Conservation (phyloP, 805 yeast genomes). For the Candida coleopterorum region DNA sequence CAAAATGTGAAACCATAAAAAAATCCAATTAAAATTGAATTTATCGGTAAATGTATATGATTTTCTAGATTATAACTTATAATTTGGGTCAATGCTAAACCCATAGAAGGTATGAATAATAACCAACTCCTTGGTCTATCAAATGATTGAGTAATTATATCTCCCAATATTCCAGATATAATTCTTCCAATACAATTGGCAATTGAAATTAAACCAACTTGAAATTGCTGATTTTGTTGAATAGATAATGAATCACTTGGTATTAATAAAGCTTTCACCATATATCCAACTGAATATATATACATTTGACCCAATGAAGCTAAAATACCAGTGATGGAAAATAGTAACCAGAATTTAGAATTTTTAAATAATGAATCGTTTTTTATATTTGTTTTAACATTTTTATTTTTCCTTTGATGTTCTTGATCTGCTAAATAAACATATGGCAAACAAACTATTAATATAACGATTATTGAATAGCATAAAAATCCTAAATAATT, state of each 20-base stretch:
- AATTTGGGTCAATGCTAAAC: constrained; percentile 48
- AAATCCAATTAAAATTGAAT: constrained; percentile 58
- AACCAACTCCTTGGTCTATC: constrained; percentile 49
- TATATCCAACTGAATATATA: constrained; percentile 43
- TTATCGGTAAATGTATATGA: constrained; percentile 38
- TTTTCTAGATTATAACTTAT: constrained; percentile 35
- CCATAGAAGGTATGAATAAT: constrained; percentile 46
- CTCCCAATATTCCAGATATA: constrained; percentile 60
- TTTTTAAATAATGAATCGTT: constrained; percentile 16
- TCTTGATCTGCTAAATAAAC: constrained; percentile 37
- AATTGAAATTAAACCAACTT: constrained; percentile 67
- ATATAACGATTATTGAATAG: constrained; percentile 36
- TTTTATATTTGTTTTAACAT: neutral
- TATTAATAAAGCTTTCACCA: constrained; percentile 23
- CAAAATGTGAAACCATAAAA: constrained; percentile 74
- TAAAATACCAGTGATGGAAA: constrained; percentile 32
- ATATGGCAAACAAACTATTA: constrained; percentile 44
- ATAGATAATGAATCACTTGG: constrained; percentile 16
- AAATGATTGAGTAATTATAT: constrained; percentile 45
- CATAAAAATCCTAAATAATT: constrained; percentile 47
- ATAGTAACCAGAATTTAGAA: constrained; percentile 35
- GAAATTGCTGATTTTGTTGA: constrained; percentile 59
- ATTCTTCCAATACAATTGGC: constrained; percentile 66
- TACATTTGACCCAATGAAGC: constrained; percentile 45
- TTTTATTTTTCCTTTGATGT: constrained; percentile 13